Conservation (phyloP, 805 yeast species). For the Pichia thaimueangensis region DNA sequence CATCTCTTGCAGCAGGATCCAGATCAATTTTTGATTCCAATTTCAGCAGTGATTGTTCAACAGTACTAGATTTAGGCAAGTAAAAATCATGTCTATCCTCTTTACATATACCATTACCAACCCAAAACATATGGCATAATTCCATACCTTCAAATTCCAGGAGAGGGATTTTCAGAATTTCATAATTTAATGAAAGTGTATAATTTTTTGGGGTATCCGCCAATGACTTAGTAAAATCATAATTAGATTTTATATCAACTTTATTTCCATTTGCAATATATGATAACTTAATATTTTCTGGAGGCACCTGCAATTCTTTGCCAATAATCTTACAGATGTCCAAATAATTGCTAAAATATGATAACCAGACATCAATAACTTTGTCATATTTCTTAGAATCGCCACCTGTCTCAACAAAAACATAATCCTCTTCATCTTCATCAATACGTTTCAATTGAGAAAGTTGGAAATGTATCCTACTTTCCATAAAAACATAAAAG, state of each 20-base stretch:
- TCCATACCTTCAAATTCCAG: constrained; percentile 73
- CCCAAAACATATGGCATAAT: constrained; percentile 60
- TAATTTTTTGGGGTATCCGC: constrained; percentile 41
- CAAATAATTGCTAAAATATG: constrained; percentile 50
- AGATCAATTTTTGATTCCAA: constrained; percentile 50
- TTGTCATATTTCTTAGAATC: constrained; percentile 12
- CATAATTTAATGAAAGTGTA: constrained; percentile 54
- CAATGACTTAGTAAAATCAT: constrained; percentile 29
- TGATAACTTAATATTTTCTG: constrained; percentile 59
- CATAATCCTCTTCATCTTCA: constrained; percentile 45
- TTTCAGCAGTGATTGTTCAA: constrained; percentile 48
- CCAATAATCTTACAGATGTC: constrained; percentile 62
- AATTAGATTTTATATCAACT: constrained; percentile 41
- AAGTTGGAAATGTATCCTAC: constrained; percentile 55
- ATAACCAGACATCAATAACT: constrained; percentile 59
- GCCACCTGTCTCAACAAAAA: constrained; percentile 31
- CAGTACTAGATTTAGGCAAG: constrained; percentile 56
- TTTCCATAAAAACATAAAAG: constrained; percentile 48
- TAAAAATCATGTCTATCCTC: constrained; percentile 63
- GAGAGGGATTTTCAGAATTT: constrained; percentile 66
- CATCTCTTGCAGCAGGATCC: constrained; percentile 38
- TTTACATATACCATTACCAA: constrained; percentile 64
- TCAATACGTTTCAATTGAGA: constrained; percentile 36
- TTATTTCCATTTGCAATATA: constrained; percentile 54
- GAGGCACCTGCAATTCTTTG: constrained; percentile 42